phyloP scores from a whole-genome alignment of 352 stramenopile genomes.

The Phytophthora multivora region DNA sequence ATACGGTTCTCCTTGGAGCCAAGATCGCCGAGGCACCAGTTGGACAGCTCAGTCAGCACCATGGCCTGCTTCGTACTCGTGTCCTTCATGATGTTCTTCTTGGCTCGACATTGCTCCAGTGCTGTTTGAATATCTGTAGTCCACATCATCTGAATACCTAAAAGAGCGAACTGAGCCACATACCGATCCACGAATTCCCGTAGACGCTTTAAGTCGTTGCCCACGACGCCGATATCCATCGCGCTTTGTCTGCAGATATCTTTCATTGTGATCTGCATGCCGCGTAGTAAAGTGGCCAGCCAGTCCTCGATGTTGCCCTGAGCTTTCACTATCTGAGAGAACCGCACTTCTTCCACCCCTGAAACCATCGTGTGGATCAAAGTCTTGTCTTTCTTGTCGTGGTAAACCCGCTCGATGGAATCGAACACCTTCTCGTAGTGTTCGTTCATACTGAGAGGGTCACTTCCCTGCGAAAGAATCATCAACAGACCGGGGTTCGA shows the following conservation, averaged over 20 bases:
- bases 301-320: conserved; percentile 99
- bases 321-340: conserved; percentile 95
- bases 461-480: conserved; percentile 97
- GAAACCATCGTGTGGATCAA: conserved; percentile 94
- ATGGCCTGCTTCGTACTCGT: conserved; percentile 94
- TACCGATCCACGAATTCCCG: conserved; percentile 95
- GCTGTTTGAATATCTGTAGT: conserved; percentile 95
- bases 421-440: conserved; percentile 99
- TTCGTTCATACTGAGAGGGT: conserved; percentile 98
- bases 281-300: conserved; percentile 94
- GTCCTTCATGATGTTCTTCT: conserved; percentile 98
- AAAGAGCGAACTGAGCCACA: conserved; percentile 94
- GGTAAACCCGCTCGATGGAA: conserved; percentile 97
- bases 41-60: conserved; percentile 94
- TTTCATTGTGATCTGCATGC: conserved; percentile 98
- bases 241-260: conserved; percentile 95
- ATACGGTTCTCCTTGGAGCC: conserved; percentile 96
- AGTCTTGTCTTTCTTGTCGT: conserved; percentile 99
- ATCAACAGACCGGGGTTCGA: conserved; percentile 97
- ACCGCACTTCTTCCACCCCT: conserved; percentile 94
- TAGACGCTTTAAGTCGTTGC: conserved; percentile 92
- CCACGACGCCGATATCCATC: conserved; percentile 91
- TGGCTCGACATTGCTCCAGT: conserved; percentile 94
- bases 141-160: conserved; percentile 98
- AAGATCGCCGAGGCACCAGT: conserved; percentile 96